Evolutionary conservation across 2,329 filamentous ascomycete species (phyloP).

Genomic region (Trichoderma citrinoviride): DNA sequence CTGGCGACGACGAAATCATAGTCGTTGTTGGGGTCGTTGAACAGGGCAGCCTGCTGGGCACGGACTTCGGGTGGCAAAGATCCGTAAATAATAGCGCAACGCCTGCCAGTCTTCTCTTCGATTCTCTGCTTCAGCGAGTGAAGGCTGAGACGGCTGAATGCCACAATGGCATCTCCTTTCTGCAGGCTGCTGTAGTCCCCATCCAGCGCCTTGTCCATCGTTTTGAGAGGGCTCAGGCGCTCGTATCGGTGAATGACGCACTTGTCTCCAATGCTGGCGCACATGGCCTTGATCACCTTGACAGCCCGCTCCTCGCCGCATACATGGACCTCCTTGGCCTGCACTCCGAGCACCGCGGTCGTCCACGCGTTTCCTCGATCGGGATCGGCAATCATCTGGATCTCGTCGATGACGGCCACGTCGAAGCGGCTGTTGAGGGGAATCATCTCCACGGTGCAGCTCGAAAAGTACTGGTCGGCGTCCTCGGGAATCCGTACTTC

Average conservation of each 20-base stretch:
- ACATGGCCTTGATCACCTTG: conserved; percentile 73
- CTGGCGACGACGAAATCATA: conserved; percentile 94
- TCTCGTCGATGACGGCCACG: conserved; percentile 95
- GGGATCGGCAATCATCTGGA: conserved; percentile 86
- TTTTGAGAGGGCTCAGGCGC: conserved; percentile 73
- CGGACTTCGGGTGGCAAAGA: conserved; percentile 88
- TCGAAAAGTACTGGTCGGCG: conserved; percentile 60
- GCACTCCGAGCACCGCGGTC: conserved; percentile 79
- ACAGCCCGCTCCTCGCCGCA: conserved; percentile 87
- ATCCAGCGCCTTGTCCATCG: conserved; percentile 61
- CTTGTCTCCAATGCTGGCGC: conserved; percentile 75
- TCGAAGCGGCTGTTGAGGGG: conserved; percentile 61
- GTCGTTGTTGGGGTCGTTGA: conserved; percentile 93
- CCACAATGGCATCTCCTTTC: conserved; percentile 88
- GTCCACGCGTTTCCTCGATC: conserved; percentile 95
- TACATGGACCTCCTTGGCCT: conserved; percentile 85
- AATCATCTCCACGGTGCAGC: conserved; percentile 92
- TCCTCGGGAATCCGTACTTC: conserved; percentile 70
- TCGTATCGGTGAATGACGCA: conserved; percentile 80
- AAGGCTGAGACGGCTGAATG: conserved; percentile 79
- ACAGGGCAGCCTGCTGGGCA: conserved; percentile 84
- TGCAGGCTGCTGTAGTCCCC: conserved; percentile 64
- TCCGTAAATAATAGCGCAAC: conserved; percentile 92
- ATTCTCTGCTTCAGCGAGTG: conserved; percentile 77
- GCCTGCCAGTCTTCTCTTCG: conserved; percentile 69